Percentiles rank a stretch among this genome's conserved stretches.
phyloP scores from a whole-genome alignment of 208 protist species.

The Strigomonas culicis region DNA sequence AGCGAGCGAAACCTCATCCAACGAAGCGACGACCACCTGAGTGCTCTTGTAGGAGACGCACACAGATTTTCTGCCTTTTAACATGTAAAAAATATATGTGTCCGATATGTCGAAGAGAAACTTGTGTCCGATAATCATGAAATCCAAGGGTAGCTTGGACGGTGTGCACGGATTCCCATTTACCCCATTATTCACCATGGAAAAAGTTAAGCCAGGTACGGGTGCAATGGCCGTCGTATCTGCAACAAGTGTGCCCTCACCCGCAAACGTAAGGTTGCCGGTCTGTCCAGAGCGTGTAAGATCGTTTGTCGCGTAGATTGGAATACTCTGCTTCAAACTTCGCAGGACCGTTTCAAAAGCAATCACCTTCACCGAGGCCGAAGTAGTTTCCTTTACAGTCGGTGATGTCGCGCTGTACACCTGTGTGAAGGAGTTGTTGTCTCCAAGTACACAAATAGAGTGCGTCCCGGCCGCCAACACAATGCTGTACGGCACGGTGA shows the following conservation, averaged over 20 bases:
- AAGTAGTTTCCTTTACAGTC: neutral
- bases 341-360: slow-evolving; percentile 26
- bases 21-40: slow-evolving; percentile 26
- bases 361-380: slow-evolving; percentile 1
- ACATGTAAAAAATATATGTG: slow-evolving; percentile 16
- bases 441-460: neutral
- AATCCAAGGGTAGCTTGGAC: slow-evolving; percentile 29
- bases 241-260: slow-evolving; percentile 31
- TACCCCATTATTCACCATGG: slow-evolving; percentile 64
- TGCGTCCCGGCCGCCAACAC: neutral
- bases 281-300: slow-evolving; percentile 6
- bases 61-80: slow-evolving; percentile 45
- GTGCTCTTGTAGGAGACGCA: slow-evolving; percentile 38
- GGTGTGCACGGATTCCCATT: slow-evolving; percentile 38
- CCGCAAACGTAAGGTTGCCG: slow-evolving; percentile 30
- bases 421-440: neutral
- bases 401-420: neutral
- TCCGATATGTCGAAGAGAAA: slow-evolving; percentile 34
- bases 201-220: slow-evolving; percentile 24
- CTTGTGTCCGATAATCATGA: slow-evolving; percentile 30
- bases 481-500: slow-evolving; percentile 5
- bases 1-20: slow-evolving; percentile 22
- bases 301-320: slow-evolving; percentile 14
- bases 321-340: slow-evolving; percentile 25
- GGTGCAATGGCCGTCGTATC: slow-evolving; percentile 40